phyloP scores from a whole-genome alignment of 1,284 basidiomycete species.

The Ceratobasidium sp. region DNA sequence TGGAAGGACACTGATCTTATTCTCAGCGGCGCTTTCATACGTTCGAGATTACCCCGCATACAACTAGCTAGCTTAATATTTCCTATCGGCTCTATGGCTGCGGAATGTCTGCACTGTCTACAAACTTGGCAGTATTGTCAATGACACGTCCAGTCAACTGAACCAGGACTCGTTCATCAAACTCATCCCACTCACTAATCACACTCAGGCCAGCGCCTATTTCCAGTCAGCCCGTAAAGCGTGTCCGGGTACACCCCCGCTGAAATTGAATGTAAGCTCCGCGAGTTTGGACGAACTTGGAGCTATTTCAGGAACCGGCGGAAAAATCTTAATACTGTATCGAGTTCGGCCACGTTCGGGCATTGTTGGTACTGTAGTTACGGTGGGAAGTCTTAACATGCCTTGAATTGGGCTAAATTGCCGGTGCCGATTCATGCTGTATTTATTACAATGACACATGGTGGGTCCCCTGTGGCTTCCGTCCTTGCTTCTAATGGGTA shows the following conservation, averaged over 20 bases:
- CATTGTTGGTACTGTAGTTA: not conserved
- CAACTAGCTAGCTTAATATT: too few species aligned
- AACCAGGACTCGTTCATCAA: slow-evolving; percentile 15
- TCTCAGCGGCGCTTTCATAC: slow-evolving; percentile 7
- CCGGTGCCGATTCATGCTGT: too few species aligned
- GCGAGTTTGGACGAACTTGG: not conserved
- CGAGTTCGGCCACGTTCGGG: not conserved
- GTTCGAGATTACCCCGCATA: not conserved
- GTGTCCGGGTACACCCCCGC: slow-evolving; percentile 1
- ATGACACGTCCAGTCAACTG: not conserved
- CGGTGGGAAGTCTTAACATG: too few species aligned
- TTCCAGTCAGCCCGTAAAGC: slow-evolving; percentile 14
- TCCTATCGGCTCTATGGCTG: not conserved
- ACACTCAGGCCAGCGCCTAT: not conserved
- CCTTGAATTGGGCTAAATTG: too few species aligned
- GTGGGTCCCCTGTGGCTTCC: too few species aligned
- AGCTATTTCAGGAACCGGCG: slow-evolving; percentile 1
- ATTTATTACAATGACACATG: too few species aligned
- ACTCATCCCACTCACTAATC: not conserved
- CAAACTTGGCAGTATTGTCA: slow-evolving; percentile 1
- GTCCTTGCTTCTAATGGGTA: too few species aligned
- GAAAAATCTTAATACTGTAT: too few species aligned
- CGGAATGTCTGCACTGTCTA: slow-evolving; percentile 14
- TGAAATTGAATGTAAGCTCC: not conserved
- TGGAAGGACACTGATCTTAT: slow-evolving; percentile 16